Evolutionary conservation across 108 stramenopile genomes (phyloP).

Genomic region (Cyclostephanos invisitatus): DNA sequence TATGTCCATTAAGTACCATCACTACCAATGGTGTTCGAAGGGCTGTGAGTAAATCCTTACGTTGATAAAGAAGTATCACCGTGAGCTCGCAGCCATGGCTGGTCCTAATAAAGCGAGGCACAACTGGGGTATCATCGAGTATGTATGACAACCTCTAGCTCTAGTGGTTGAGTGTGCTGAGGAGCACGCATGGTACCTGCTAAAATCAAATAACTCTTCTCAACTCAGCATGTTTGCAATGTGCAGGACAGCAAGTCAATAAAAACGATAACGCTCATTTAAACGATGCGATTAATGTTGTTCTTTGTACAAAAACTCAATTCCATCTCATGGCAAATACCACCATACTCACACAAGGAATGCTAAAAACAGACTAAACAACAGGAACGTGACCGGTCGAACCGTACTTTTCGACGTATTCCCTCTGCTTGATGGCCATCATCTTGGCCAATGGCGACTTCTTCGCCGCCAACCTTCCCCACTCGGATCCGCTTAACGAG

Average conservation of each 20-base stretch:
- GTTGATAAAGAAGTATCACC: too few relatives aligned
- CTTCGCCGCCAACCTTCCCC: conserved; percentile 66
- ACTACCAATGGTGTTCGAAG: too few relatives aligned
- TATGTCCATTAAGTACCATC: too few relatives aligned
- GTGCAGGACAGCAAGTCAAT: background rate
- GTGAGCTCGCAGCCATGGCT: too few relatives aligned
- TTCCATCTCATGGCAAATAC: background rate
- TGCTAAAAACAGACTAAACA: conserved; percentile 11
- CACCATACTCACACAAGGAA: too few relatives aligned
- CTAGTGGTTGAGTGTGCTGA: too few relatives aligned
- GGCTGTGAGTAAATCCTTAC: too few relatives aligned
- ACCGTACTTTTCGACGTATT: conserved; percentile 78
- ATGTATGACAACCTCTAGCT: too few relatives aligned
- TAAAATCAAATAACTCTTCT: background rate
- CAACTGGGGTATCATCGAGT: too few relatives aligned
- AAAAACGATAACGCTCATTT: background rate
- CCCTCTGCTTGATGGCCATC: conserved; percentile 63
- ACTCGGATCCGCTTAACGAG: conserved; percentile 41
- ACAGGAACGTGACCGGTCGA: conserved; percentile 77
- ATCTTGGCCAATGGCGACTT: conserved; percentile 74
- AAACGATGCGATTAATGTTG: background rate
- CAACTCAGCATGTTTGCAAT: background rate
- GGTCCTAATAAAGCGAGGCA: too few relatives aligned
- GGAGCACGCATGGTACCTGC: too few relatives aligned
- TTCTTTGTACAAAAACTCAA: background rate